Evolutionary conservation across 495 filamentous ascomycete genomes (phyloP).

Genomic region (Aspergillus funiculosus): DNA sequence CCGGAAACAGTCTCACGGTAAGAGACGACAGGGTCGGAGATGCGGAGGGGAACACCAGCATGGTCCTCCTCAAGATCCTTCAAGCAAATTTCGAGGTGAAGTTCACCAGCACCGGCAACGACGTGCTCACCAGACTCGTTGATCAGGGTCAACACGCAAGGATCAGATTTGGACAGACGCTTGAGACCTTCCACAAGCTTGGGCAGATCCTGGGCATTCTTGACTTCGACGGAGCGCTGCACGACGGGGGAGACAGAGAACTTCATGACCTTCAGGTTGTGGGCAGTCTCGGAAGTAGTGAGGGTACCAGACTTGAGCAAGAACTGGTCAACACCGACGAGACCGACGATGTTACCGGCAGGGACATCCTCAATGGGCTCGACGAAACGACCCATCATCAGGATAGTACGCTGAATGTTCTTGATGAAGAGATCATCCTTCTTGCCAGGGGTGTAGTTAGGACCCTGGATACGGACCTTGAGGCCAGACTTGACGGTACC

Average conservation of each 20-base stretch:
- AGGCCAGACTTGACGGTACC: slow-evolving; percentile 95
- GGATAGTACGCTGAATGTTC: slow-evolving; percentile 98
- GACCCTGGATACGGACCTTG: slow-evolving; percentile 99
- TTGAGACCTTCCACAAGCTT: slow-evolving; percentile 99
- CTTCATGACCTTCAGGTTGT: slow-evolving; percentile 99
- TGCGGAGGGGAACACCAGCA: slow-evolving; percentile 90
- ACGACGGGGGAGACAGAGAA: slow-evolving; percentile 99
- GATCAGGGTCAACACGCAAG: slow-evolving; percentile 89
- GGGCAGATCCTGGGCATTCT: slow-evolving; percentile 99
- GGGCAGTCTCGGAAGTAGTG: slow-evolving; percentile 92
- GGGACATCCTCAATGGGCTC: slow-evolving; percentile 99
- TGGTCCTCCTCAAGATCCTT: slow-evolving; percentile 99
- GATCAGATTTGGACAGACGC: slow-evolving; percentile 99
- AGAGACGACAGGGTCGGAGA: slow-evolving; percentile 94
- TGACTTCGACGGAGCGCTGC: slow-evolving; percentile 97
- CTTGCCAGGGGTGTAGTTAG: slow-evolving; percentile 96
- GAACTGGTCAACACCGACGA: slow-evolving; percentile 99
- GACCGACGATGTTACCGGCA: slow-evolving; percentile 97
- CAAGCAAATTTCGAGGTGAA: slow-evolving; percentile 99
- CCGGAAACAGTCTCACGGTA: slow-evolving; percentile 92
- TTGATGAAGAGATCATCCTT: slow-evolving; percentile 99
- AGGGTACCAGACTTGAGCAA: slow-evolving; percentile 99
- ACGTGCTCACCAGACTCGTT: slow-evolving; percentile 94
- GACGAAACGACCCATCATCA: slow-evolving; percentile 99
- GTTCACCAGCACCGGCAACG: slow-evolving; percentile 97